Conservation (phyloP, 495 filamentous ascomycete species). For the Elasticomyces elasticus region DNA sequence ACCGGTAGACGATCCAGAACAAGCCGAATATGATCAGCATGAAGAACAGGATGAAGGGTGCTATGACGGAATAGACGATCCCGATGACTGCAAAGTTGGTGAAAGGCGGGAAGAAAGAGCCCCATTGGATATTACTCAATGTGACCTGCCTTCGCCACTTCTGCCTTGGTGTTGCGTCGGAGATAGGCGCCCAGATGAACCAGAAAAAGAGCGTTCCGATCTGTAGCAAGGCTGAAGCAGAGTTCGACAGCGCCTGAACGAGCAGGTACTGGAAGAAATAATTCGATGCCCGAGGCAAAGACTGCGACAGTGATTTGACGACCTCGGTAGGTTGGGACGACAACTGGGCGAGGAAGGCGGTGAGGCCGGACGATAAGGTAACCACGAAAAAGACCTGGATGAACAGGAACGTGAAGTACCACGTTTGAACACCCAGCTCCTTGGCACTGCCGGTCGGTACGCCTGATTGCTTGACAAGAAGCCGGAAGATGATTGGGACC, state of each 20-base stretch:
- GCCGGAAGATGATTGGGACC: constrained; percentile 61
- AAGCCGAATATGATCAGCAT: constrained; percentile 88
- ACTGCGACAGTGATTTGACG: constrained; percentile 59
- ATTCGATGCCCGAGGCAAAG: constrained; percentile 80
- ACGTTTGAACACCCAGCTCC: constrained; percentile 75
- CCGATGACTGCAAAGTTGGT: constrained; percentile 93
- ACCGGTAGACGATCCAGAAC: constrained; percentile 93
- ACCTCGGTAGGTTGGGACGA: constrained; percentile 43
- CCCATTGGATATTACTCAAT: constrained; percentile 75
- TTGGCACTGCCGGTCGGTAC: constrained; percentile 71
- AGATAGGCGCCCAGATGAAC: constrained; percentile 65
- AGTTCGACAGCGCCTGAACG: constrained; percentile 81
- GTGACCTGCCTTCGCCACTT: constrained; percentile 81
- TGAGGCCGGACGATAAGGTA: constrained; percentile 72
- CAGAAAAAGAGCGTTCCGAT: constrained; percentile 64
- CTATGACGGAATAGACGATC: constrained; percentile 81
- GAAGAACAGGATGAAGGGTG: constrained; percentile 86
- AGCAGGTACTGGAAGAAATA: constrained; percentile 99
- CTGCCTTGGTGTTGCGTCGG: constrained; percentile 79
- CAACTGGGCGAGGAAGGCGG: constrained; percentile 54
- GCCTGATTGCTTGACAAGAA: constrained; percentile 66
- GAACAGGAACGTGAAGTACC: constrained; percentile 92
- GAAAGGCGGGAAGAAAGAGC: constrained; percentile 88
- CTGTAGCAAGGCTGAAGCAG: constrained; percentile 84
- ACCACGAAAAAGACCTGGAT: constrained; percentile 92